phyloP scores from a whole-genome alignment of 139 green algal genomes.

The Chlorella vulgaris region DNA sequence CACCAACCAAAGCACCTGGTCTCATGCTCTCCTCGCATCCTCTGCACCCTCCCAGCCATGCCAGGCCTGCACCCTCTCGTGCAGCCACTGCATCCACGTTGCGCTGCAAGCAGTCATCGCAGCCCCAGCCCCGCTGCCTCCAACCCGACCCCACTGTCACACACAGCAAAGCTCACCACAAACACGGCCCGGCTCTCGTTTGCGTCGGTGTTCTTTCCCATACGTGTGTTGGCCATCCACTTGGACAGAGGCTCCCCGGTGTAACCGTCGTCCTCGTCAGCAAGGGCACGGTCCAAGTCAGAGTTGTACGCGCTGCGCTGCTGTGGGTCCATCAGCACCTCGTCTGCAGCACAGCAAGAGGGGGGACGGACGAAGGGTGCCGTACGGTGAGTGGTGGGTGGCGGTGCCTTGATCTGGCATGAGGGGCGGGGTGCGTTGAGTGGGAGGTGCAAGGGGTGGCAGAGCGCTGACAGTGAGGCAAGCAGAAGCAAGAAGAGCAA shows the following conservation, averaged over 20 bases:
- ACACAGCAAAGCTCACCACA: conserved; percentile 52
- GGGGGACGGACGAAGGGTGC: neutral
- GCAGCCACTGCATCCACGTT: too few species aligned
- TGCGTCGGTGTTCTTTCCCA: conserved; percentile 72
- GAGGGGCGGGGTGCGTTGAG: too few species aligned
- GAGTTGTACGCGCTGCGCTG: conserved; percentile 65
- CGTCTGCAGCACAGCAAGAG: conserved; percentile 3
- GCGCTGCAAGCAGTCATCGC: too few species aligned
- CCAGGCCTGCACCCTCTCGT: too few species aligned
- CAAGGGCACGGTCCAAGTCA: conserved; percentile 57
- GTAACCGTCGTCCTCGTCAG: conserved; percentile 73
- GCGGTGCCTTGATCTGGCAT: too few species aligned
- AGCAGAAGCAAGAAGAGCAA: neutral
- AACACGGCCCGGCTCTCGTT: conserved; percentile 79
- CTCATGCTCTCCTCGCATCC: too few species aligned
- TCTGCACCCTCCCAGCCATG: too few species aligned
- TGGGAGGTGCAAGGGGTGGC: too few species aligned
- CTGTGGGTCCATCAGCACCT: conserved; percentile 55
- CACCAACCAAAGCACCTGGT: too few species aligned
- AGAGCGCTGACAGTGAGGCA: neutral
- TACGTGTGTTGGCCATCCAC: conserved; percentile 68
- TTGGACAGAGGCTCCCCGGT: conserved; percentile 77
- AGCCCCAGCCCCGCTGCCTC: too few species aligned
- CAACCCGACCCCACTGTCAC: too few species aligned
- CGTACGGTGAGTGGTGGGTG: neutral